Evolutionary conservation across 75 land plant species (phyloP).

Genomic region (Chamaecyparis obtusa): DNA sequence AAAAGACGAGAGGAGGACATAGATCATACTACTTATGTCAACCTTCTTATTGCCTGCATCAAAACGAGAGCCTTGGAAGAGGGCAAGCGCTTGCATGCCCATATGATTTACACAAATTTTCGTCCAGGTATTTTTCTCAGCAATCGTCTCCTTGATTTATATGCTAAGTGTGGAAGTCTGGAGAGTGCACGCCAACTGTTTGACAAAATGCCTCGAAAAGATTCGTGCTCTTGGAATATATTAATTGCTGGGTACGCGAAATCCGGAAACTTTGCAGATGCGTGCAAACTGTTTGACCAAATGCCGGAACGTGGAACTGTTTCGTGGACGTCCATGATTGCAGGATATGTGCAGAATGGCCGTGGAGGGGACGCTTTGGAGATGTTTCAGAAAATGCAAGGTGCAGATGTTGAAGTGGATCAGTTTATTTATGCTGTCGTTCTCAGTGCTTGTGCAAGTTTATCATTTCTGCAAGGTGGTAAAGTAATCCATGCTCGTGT

Average conservation of each 20-base stretch:
- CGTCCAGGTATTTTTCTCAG: conserved; percentile 18
- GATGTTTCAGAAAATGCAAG: conserved; percentile 31
- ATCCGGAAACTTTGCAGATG: conserved; percentile 28
- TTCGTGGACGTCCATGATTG: conserved; percentile 57
- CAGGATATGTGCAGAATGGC: conserved; percentile 38
- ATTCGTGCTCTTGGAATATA: conserved; percentile 50
- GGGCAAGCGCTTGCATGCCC: conserved; percentile 30
- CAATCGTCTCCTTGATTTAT: conserved; percentile 40
- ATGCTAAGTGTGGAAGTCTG: conserved; percentile 32
- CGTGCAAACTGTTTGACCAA: conserved; percentile 30
- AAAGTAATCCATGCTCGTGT: conserved; percentile 44
- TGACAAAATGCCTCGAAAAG: conserved; percentile 33
- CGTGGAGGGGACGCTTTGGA: conserved; percentile 34
- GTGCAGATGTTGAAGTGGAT: conserved; percentile 12
- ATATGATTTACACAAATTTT: conserved; percentile 14
- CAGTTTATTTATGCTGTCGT: conserved; percentile 38
- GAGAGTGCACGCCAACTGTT: conserved; percentile 36
- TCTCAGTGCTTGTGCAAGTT: conserved; percentile 32
- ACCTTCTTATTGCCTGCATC: conserved; percentile 22
- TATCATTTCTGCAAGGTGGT: conserved; percentile 21
- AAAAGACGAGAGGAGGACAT: background rate
- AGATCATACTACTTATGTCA: background rate
- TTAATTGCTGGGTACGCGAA: conserved; percentile 41
- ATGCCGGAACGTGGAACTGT: conserved; percentile 41
- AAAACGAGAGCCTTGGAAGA: conserved; percentile 19